Percentiles rank a stretch among this genome's conserved stretches.
These are phyloP conservation scores for Rhizopus microsporus DNA, from an alignment of 371 early-diverging fungal genomes.

Conservation along the genomic window DNA sequence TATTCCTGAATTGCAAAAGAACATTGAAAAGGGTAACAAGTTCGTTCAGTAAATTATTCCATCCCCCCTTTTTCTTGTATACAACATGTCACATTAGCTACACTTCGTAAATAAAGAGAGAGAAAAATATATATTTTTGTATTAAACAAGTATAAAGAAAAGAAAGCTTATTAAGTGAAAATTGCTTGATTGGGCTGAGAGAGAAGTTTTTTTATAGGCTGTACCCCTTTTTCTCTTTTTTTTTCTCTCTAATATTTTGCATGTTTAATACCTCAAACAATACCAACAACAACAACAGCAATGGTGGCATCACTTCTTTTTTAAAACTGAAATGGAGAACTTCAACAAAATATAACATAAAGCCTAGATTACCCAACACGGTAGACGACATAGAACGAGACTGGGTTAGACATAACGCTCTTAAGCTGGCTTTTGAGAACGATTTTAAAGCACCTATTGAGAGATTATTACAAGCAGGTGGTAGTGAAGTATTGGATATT, in stretches of 20 bases:
- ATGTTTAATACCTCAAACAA: slow-evolving; percentile 1
- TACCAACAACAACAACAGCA: neutral
- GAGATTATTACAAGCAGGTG: slow-evolving; percentile 38
- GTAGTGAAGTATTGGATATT: slow-evolving; percentile 45
- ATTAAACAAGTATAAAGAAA: neutral
- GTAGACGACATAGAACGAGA: slow-evolving; percentile 43
- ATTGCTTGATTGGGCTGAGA: too few relatives aligned
- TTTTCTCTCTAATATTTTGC: neutral
- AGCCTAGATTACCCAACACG: slow-evolving; percentile 21
- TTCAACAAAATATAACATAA: slow-evolving; percentile 23
- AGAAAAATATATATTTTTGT: neutral
- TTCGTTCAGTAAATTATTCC: slow-evolving; percentile 56
- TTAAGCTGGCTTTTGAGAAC: slow-evolving; percentile 45
- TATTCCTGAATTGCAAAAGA: slow-evolving; percentile 91
- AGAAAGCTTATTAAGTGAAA: too few relatives aligned
- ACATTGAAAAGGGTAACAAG: slow-evolving; percentile 84
- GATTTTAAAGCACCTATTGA: slow-evolving; percentile 46
- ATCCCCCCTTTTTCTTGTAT: neutral
- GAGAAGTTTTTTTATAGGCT: neutral
- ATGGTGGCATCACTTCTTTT: slow-evolving; percentile 11
- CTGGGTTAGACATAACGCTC: slow-evolving; percentile 44
- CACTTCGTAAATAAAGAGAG: neutral
- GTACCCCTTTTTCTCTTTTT: neutral
- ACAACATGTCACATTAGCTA: neutral
- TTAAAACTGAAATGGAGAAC: slow-evolving; percentile 29